Evolutionary conservation across 345 rosid species (phyloP), one percentile per base, ranked within the genome.

Genomic region (Rubroshorea leprosula): DNA sequence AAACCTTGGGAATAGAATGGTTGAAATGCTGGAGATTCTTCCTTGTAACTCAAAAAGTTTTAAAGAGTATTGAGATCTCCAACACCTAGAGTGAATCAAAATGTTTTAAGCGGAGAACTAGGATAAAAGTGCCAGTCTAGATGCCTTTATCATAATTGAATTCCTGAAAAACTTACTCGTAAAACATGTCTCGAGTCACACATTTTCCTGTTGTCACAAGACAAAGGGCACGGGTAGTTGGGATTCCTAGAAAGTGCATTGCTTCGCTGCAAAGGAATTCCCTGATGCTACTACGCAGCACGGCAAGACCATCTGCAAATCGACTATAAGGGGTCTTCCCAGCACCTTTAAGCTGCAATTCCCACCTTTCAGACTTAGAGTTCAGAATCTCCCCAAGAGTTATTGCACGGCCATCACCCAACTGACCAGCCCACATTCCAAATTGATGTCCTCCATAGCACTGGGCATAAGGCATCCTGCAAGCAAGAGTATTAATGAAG

Each of bases 381-480:
- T 82, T 90, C 45, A 90, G 61, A 79, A 85, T 65, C 72, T 87
- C 96, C 39, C 99, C 99, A 0, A 94, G 80, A 8, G 96, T 83
- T 50, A 94, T 87, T 67, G 97, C 99, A 63, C 99, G 83, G 23
- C 99, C 99, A 72, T 94, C 99, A 68, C 99, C 99, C 48, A 94
- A 76, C 72, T 94, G 99, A 74, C 97, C 97, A 54, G 97, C 99
- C 99, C 97, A 94, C 77, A 67, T 82, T 53, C 99, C 96, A 78
- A 93, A 93, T 62, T 89, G 97, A 74, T 93, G 96, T 59, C 97
- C 99, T 67, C 97, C 99, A 64, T 93, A 93, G 73, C 94, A 85
- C 55, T 89, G 97, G 49, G 97, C 92, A 72, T 85, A 93, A 8
- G 99, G 78, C 72, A 83, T 61, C 60, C 99, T 89, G 74, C 41